These are phyloP conservation scores for Fusarium transvaalense DNA, from an alignment of 2,329 filamentous ascomycete species.

Conservation along the genomic window DNA sequence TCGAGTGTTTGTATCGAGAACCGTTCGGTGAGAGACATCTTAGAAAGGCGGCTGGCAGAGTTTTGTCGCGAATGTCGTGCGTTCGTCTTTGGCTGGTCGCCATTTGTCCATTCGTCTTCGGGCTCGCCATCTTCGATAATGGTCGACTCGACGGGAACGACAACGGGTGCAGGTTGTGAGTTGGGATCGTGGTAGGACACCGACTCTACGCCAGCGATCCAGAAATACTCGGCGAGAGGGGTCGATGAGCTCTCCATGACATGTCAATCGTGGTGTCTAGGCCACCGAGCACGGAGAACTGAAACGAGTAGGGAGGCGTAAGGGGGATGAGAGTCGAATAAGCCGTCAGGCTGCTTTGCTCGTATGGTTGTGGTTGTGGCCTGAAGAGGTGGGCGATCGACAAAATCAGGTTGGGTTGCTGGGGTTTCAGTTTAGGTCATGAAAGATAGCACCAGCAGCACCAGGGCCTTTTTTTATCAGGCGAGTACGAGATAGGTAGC, in stretches of 20 bases:
- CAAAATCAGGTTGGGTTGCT: slow-evolving; percentile 38
- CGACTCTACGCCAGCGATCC: slow-evolving; percentile 79
- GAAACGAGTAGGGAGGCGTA: slow-evolving; percentile 12
- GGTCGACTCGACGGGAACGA: slow-evolving; percentile 64
- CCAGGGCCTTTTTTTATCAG: slow-evolving; percentile 32
- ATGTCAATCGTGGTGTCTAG: slow-evolving; percentile 54
- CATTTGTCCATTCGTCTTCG: slow-evolving; percentile 56
- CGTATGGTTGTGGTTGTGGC: slow-evolving; percentile 27
- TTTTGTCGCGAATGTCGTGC: slow-evolving; percentile 71
- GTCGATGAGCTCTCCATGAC: slow-evolving; percentile 72
- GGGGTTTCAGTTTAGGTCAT: slow-evolving; percentile 43
- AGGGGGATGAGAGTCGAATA: slow-evolving; percentile 8
- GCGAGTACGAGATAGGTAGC: slow-evolving; percentile 24
- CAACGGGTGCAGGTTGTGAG: slow-evolving; percentile 44
- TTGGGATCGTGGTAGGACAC: slow-evolving; percentile 72
- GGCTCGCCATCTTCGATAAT: slow-evolving; percentile 74
- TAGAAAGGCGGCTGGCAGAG: slow-evolving; percentile 70
- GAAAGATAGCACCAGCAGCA: slow-evolving; percentile 30
- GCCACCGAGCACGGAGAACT: slow-evolving; percentile 42
- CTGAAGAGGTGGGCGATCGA: slow-evolving; percentile 30
- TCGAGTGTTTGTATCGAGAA: slow-evolving; percentile 69
- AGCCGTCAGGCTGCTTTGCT: slow-evolving; percentile 18
- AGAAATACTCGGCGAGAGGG: slow-evolving; percentile 80
- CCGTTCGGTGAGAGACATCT: slow-evolving; percentile 62
- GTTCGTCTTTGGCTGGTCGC: slow-evolving; percentile 43